A percentile compares a stretch with the other conserved stretches of the same genome.
Evolutionary conservation across 371 early-diverging fungal genomes (phyloP).

Genomic region (Thermomucor indicae-seudaticae): DNA sequence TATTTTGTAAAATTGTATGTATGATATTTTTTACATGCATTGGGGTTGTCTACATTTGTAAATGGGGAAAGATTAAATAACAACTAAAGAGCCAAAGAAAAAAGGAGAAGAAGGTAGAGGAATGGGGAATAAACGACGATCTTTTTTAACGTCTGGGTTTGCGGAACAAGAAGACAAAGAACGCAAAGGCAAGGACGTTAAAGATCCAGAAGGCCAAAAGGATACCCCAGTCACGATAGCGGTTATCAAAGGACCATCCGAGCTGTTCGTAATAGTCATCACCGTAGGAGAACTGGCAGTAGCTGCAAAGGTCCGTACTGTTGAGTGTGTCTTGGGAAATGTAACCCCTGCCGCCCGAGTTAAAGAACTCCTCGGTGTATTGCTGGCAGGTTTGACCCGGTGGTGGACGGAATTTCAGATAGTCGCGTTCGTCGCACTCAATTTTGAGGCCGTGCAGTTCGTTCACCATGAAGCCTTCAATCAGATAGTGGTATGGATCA

Average conservation of each 20-base stretch:
- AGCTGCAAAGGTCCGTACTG: constrained; percentile 56
- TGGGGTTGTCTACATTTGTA: too few species aligned
- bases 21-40: too few species aligned
- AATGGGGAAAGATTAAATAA: too few species aligned
- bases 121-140: background rate
- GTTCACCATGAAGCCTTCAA: constrained; percentile 73
- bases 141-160: constrained; percentile 36
- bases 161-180: constrained; percentile 47
- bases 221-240: constrained; percentile 65
- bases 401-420: constrained; percentile 49
- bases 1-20: too few species aligned
- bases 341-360: constrained; percentile 51
- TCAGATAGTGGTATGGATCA: constrained; percentile 66
- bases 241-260: constrained; percentile 60
- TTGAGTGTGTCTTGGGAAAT: constrained; percentile 37
- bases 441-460: constrained; percentile 58
- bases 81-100: too few species aligned
- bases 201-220: constrained; percentile 55
- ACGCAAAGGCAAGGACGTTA: constrained; percentile 49
- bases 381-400: constrained; percentile 58
- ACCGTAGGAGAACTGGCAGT: constrained; percentile 60
- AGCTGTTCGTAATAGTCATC: constrained; percentile 55
- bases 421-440: constrained; percentile 47
- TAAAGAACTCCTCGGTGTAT: constrained; percentile 57
- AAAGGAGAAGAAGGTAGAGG: background rate